These are phyloP conservation scores for Takashimella tepidaria DNA, from an alignment of 1,284 basidiomycete species.

Conservation along the genomic window DNA sequence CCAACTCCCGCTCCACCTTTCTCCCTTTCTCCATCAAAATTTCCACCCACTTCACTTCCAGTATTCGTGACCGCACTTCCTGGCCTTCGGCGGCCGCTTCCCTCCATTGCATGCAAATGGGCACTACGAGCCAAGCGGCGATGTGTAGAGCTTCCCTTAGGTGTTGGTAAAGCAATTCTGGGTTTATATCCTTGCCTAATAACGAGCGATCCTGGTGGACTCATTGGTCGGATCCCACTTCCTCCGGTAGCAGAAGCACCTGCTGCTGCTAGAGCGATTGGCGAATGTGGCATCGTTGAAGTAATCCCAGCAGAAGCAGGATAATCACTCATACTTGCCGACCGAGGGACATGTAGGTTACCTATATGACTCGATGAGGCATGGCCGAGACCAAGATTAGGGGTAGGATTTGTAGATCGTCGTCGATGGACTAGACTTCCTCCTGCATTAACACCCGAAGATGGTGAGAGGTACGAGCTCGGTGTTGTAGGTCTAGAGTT, in stretches of 20 bases:
- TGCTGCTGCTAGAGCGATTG: background rate
- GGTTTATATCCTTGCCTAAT: background rate
- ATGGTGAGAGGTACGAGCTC: background rate
- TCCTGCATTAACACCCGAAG: background rate
- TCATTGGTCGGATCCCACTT: background rate
- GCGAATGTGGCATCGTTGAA: background rate
- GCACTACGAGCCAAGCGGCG: constrained; percentile 28
- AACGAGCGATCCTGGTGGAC: background rate
- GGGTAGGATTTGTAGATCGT: background rate
- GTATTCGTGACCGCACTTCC: background rate
- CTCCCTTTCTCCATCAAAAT: background rate
- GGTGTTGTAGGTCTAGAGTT: background rate
- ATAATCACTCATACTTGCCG: background rate
- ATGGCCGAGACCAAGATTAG: background rate
- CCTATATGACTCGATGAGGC: background rate
- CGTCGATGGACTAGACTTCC: background rate
- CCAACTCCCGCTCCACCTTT: too few relatives aligned
- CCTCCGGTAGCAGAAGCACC: background rate
- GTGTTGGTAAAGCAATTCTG: background rate
- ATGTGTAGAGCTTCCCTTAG: background rate
- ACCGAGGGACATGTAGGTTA: background rate
- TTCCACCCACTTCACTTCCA: too few relatives aligned
- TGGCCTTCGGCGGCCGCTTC: background rate
- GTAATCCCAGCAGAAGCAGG: background rate
- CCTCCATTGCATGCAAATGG: constrained; percentile 39